These are phyloP conservation scores for Hypoxylon sp. DNA, from an alignment of 2,329 filamentous ascomycete genomes.

Conservation along the genomic window DNA sequence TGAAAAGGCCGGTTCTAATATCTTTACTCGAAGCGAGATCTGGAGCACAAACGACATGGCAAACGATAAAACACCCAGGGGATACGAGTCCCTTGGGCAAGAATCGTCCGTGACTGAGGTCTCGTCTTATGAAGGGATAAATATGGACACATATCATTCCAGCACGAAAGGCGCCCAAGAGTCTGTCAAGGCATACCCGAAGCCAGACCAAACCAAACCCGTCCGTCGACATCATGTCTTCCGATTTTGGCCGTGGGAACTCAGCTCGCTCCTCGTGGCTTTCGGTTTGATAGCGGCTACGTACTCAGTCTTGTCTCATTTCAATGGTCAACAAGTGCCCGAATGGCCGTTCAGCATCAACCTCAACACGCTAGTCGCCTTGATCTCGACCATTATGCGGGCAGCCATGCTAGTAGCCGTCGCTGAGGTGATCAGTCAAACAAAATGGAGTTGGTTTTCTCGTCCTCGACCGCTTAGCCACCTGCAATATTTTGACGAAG, in stretches of 20 bases:
- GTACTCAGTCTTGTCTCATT: constrained; percentile 32
- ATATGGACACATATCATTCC: constrained; percentile 3
- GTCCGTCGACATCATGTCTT: constrained; percentile 35
- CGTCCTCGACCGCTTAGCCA: constrained; percentile 50
- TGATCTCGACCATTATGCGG: constrained; percentile 46
- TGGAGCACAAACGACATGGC: constrained; percentile 7
- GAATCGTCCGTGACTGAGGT: neutral
- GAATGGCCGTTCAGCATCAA: constrained; percentile 46
- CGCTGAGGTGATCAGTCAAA: constrained; percentile 54
- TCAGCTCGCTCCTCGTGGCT: constrained; percentile 31
- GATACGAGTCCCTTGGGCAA: constrained; percentile 20
- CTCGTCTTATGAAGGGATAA: constrained; percentile 1
- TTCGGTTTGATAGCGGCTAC: constrained; percentile 35
- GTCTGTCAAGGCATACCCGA: neutral
- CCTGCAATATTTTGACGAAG: constrained; percentile 53
- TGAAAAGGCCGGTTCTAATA: neutral
- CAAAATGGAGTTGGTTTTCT: constrained; percentile 55
- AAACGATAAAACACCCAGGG: neutral
- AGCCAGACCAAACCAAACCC: neutral
- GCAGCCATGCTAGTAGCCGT: constrained; percentile 51
- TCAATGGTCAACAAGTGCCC: constrained; percentile 30
- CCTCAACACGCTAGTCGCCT: constrained; percentile 43
- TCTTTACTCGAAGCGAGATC: neutral
- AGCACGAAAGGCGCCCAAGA: neutral
- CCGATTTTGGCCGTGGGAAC: constrained; percentile 43